Percentiles rank a stretch among this genome's conserved stretches.
Conservation (phyloP, 768 basidiomycete genomes). For the Kondoa malvinella region DNA sequence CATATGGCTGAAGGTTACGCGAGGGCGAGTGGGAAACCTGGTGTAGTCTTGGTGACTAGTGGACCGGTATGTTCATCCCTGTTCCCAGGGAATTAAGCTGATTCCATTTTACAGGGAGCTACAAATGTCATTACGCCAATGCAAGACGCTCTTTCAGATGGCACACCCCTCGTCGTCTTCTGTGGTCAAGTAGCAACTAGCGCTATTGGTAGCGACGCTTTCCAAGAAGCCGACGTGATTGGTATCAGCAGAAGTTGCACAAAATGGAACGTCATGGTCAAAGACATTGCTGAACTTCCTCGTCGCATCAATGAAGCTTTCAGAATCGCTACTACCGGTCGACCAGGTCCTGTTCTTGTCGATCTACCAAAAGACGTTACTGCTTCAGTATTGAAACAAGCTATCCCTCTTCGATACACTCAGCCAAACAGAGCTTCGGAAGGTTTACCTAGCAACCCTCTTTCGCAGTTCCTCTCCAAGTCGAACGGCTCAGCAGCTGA, state of each 20-base stretch:
- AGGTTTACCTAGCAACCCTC: slow-evolving; percentile 10
- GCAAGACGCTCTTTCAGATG: slow-evolving; percentile 92
- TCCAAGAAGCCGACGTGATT: slow-evolving; percentile 94
- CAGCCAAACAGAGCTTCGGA: slow-evolving; percentile 14
- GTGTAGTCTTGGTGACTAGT: slow-evolving; percentile 92
- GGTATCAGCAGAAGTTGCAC: slow-evolving; percentile 95
- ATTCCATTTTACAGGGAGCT: slow-evolving; percentile 41
- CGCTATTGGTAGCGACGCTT: slow-evolving; percentile 96
- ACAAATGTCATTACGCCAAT: slow-evolving; percentile 96
- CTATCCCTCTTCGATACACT: slow-evolving; percentile 36
- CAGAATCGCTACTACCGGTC: slow-evolving; percentile 92
- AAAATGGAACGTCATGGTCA: slow-evolving; percentile 99
- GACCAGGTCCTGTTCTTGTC: slow-evolving; percentile 93
- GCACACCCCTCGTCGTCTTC: slow-evolving; percentile 86
- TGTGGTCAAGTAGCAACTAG: slow-evolving; percentile 96
- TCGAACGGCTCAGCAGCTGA: slow-evolving; percentile 60
- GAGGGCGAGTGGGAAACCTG: slow-evolving; percentile 88
- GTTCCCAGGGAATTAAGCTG: not conserved
- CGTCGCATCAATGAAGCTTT: slow-evolving; percentile 96
- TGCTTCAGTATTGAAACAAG: slow-evolving; percentile 67
- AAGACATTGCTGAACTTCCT: slow-evolving; percentile 85
- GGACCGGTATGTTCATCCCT: slow-evolving; percentile 41
- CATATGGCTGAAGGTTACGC: slow-evolving; percentile 86
- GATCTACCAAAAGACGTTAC: slow-evolving; percentile 99
- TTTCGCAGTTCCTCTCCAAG: slow-evolving; percentile 22